Evolutionary conservation across 169 alveolate genomes (phyloP), one percentile per base, ranked within the genome.

Genomic region (Cryptosporidium baileyi): DNA sequence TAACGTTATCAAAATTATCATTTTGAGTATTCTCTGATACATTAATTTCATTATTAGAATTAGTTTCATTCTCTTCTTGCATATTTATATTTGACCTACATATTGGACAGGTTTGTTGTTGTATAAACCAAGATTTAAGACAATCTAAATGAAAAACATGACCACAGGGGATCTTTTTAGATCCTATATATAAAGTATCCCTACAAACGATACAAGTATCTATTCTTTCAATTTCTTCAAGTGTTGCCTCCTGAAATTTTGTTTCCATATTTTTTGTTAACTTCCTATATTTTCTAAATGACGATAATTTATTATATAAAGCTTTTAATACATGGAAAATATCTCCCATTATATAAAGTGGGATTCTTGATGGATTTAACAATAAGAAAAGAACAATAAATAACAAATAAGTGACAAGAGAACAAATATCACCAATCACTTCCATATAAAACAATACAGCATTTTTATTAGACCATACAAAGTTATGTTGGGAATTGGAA

Each of bases 131-230:
- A 19, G 96, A 89, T 60, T 93, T 93, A 40, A 93, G 85, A 36
- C 96, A 93, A 44, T 90, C 89, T 19, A 92, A 80, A 80, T 93
- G 96, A 63, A 93, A 93, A 22, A 93, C 88, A 79, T 94, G 97
- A n/a, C 95, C 91, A 67, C 97, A 94, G 2, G 94, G 92, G 19
- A 94, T 85, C 49, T 89, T 93, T 80, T 91, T 91, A 52, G 92
- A 85, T 28, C 93, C 95, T 11, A 90, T 94, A 44, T 88, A 88
- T 26, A 94, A 79, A 15, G 57, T 88, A 59, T 94, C 97, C 19
- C 96, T 85, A 82, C 97, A 94, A 49, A 94, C 93, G 49, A 94
- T 94, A 81, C 97, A 94, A 41, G 94, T 94, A 24, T 92, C 94
- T 57, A 74, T 93, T 61, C 81, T 89, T 74, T 89, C 91, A 79